A percentile compares a stretch with the other conserved stretches of the same genome.
Evolutionary conservation across 2,329 filamentous ascomycete genomes (phyloP).

Genomic region (Aspergillus awamori): DNA sequence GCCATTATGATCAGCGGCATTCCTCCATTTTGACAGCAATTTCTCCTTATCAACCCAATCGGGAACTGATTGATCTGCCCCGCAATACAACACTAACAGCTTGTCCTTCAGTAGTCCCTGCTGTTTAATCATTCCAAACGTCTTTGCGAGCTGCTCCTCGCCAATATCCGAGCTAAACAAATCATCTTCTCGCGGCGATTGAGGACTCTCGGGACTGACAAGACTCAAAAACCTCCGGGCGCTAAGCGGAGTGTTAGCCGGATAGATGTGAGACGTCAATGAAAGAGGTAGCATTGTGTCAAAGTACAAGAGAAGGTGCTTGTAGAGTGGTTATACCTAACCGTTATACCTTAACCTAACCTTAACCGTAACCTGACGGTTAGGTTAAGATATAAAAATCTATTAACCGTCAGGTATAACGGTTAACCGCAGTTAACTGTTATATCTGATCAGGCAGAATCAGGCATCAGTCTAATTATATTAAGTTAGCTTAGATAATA

Average conservation of each 20-base stretch:
- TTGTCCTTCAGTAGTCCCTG: conserved; percentile 43
- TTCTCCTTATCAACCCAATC: conserved; percentile 51
- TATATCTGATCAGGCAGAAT: too few species aligned
- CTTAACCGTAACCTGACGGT: too few species aligned
- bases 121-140: conserved; percentile 61
- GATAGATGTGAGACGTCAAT: conserved; percentile 36
- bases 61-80: conserved; percentile 50
- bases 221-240: conserved; percentile 63
- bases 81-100: conserved; percentile 52
- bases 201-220: conserved; percentile 54
- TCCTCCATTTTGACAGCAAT: conserved; percentile 46
- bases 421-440: too few species aligned
- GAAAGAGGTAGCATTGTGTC: conserved; percentile 40
- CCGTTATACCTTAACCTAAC: too few species aligned
- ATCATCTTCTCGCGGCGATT: conserved; percentile 73
- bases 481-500: too few species aligned
- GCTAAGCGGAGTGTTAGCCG: conserved; percentile 50
- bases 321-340: too few species aligned
- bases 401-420: too few species aligned
- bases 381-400: too few species aligned
- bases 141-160: conserved; percentile 57
- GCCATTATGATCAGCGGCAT: conserved; percentile 38
- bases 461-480: too few species aligned
- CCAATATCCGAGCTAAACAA: conserved; percentile 77
- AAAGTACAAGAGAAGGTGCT: neutral